Evolutionary conservation across 148 eudicot species (phyloP).

Genomic region (Amaranthus cruentus): DNA sequence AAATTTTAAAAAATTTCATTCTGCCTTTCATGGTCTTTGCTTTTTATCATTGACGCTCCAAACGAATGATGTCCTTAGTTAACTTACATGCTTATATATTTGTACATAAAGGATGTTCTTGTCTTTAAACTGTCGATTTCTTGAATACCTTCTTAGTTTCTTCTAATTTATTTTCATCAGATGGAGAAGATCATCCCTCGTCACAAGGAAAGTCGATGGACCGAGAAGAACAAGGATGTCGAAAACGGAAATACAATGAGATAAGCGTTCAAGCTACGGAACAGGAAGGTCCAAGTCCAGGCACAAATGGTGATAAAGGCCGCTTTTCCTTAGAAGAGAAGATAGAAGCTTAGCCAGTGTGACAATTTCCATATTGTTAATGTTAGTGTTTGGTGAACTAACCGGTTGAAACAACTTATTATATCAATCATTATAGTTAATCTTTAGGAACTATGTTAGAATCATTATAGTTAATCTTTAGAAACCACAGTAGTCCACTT

Average conservation of each 20-base stretch:
- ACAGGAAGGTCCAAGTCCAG: too few species aligned
- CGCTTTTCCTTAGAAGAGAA: constrained; percentile 22
- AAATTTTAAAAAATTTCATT: not conserved
- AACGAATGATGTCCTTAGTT: not conserved
- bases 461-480: constrained; percentile 18
- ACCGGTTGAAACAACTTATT: too few species aligned
- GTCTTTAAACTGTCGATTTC: not conserved
- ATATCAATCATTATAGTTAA: too few species aligned
- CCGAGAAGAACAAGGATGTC: constrained; percentile 30
- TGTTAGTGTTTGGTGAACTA: constrained; percentile 24
- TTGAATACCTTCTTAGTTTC: not conserved
- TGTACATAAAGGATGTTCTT: too few species aligned
- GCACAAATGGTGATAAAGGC: too few species aligned
- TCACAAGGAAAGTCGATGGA: constrained; percentile 39
- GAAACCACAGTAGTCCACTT: not conserved
- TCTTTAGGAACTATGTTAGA: not conserved
- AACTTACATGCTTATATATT: not conserved
- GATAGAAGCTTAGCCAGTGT: constrained; percentile 21
- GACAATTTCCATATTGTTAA: constrained; percentile 16
- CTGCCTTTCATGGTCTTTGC: not conserved
- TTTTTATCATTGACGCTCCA: not conserved
- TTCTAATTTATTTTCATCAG: constrained; percentile 31
- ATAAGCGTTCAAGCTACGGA: constrained; percentile 34
- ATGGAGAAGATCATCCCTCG: constrained; percentile 37
- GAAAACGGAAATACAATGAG: constrained; percentile 39